Evolutionary conservation across 768 basidiomycete genomes (phyloP).

Genomic region (Phylloporus sp.): DNA sequence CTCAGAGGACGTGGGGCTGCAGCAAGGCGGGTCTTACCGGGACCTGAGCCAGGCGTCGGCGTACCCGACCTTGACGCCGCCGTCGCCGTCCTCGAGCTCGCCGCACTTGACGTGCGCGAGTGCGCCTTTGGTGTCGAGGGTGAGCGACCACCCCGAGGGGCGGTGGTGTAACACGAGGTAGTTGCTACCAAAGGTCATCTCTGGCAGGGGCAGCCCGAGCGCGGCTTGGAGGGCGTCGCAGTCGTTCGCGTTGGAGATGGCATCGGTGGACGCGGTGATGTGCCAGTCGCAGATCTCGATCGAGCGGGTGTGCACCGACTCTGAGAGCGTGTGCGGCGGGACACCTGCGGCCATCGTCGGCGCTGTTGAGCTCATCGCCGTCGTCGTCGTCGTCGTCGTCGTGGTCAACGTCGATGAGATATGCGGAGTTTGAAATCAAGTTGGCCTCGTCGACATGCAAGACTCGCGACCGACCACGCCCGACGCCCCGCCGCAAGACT

Average conservation of each 20-base stretch:
- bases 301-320: slow-evolving; percentile 64
- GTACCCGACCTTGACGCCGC: slow-evolving; percentile 91
- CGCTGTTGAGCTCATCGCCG: slow-evolving; percentile 7
- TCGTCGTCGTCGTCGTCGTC: slow-evolving; percentile 2
- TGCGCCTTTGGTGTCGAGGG: slow-evolving; percentile 66
- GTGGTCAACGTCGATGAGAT: slow-evolving; percentile 7
- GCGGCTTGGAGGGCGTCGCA: slow-evolving; percentile 63
- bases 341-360: slow-evolving; percentile 36
- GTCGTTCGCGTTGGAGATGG: slow-evolving; percentile 77
- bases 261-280: slow-evolving; percentile 66
- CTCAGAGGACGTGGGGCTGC: slow-evolving; percentile 21
- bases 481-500: slow-evolving; percentile 69
- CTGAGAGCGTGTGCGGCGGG: slow-evolving; percentile 62
- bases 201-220: slow-evolving; percentile 80
- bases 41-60: slow-evolving; percentile 93
- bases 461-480: slow-evolving; percentile 63
- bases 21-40: slow-evolving; percentile 46
- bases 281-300: slow-evolving; percentile 68
- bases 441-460: slow-evolving; percentile 21
- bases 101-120: slow-evolving; percentile 71
- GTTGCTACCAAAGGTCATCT: slow-evolving; percentile 96
- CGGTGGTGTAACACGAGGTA: slow-evolving; percentile 62
- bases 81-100: slow-evolving; percentile 74
- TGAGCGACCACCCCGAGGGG: slow-evolving; percentile 58
- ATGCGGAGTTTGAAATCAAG: slow-evolving; percentile 26